Evolutionary conservation across 805 yeast genomes (phyloP).

Genomic region (Tetrapisispora iriomotensis): DNA sequence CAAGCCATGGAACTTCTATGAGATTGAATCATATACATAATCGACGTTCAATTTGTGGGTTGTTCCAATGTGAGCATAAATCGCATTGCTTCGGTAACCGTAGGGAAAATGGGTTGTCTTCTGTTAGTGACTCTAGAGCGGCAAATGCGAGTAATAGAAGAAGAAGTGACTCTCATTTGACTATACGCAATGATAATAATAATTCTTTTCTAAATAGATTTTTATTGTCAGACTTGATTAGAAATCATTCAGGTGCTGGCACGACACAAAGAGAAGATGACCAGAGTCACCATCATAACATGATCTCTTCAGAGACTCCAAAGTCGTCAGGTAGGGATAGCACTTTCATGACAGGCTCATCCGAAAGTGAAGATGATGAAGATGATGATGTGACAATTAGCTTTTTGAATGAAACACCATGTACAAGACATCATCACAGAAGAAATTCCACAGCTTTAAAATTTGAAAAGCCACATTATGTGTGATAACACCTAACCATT

Average conservation of each 20-base stretch:
- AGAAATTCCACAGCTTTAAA: conserved; percentile 24
- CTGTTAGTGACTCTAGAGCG: background rate
- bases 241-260: background rate
- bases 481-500: no score
- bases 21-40: background rate
- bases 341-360: background rate
- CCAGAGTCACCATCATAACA: no score
- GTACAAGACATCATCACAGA: conserved; percentile 27
- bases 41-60: background rate
- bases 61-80: conserved; percentile 2
- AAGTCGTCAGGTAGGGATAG: background rate
- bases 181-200: background rate
- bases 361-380: conserved; percentile 1
- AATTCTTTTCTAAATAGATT: background rate
- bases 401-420: conserved; percentile 10
- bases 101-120: background rate
- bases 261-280: no score
- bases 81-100: background rate
- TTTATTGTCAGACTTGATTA: background rate
- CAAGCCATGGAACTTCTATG: background rate
- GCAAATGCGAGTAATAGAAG: background rate
- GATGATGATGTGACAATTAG: background rate
- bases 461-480: conserved; percentile 15
- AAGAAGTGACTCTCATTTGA: conserved; percentile 2
- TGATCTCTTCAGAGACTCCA: background rate